Percentiles rank a stretch among this genome's conserved stretches.
Conservation (phyloP, 352 stramenopile species). For the Pythium sp. region DNA sequence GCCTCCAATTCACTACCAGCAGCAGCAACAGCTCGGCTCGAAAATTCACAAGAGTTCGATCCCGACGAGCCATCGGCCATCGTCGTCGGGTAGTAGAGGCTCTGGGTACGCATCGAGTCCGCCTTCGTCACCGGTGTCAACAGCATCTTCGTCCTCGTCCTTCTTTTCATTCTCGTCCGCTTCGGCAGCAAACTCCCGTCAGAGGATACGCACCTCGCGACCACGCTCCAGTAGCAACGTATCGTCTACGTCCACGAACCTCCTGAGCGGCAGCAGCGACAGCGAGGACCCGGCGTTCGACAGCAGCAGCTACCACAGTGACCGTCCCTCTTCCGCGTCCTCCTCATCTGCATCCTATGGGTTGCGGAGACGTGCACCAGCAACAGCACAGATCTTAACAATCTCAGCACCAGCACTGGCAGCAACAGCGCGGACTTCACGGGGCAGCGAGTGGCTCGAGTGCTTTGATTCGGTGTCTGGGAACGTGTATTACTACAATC, state of each 20-base stretch:
- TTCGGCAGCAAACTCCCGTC: neutral
- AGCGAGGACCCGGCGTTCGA: conserved; percentile 17
- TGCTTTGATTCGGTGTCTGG: conserved; percentile 54
- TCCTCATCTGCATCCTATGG: conserved; percentile 16
- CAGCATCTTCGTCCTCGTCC: conserved; percentile 38
- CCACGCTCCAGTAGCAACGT: conserved; percentile 22
- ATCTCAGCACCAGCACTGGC: neutral
- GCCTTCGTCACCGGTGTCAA: conserved; percentile 45
- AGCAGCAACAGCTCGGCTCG: neutral
- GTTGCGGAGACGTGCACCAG: conserved; percentile 23
- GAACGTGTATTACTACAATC: conserved; percentile 73
- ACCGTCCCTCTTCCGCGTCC: conserved; percentile 23
- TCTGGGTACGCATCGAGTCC: conserved; percentile 38
- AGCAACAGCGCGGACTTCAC: too few relatives aligned
- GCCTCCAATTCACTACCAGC: conserved; percentile 14
- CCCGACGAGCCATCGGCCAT: neutral
- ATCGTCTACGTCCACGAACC: conserved; percentile 30
- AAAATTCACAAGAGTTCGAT: neutral
- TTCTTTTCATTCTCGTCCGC: conserved; percentile 23
- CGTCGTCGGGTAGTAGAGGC: conserved; percentile 2
- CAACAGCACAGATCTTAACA: conserved; percentile 11
- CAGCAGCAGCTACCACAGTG: conserved; percentile 26
- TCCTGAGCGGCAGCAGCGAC: conserved; percentile 30
- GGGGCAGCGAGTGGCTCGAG: conserved; percentile 43
- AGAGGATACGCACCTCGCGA: neutral